Conservation (phyloP, 1,284 basidiomycete genomes). For the Malassezia vespertilionis region DNA sequence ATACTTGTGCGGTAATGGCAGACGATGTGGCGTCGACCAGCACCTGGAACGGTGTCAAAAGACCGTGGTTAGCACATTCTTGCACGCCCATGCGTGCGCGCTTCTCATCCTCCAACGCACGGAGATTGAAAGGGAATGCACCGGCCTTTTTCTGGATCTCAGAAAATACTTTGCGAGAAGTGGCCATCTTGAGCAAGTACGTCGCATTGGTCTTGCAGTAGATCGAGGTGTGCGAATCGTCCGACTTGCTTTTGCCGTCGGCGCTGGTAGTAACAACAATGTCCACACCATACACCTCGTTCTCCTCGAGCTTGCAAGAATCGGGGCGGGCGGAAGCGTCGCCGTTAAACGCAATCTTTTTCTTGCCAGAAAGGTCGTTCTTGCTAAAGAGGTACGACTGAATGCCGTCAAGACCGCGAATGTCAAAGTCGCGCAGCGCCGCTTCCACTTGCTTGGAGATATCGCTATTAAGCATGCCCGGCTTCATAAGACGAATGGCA, state of each 20-base stretch:
- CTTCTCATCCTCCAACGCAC: conserved; percentile 87
- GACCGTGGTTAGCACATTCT: conserved; percentile 84
- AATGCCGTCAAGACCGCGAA: conserved; percentile 53
- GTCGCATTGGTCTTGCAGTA: conserved; percentile 77
- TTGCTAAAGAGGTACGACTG: conserved; percentile 87
- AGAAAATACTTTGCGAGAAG: conserved; percentile 81
- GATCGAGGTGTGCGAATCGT: conserved; percentile 80
- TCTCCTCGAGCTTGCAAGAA: conserved; percentile 55
- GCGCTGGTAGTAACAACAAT: conserved; percentile 57
- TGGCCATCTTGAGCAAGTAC: conserved; percentile 96
- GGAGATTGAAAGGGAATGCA: conserved; percentile 92
- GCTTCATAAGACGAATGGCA: conserved; percentile 53
- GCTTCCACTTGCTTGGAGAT: conserved; percentile 77
- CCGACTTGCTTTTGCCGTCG: conserved; percentile 57
- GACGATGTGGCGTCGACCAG: conserved; percentile 30
- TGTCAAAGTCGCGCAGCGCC: conserved; percentile 50
- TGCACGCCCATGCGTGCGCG: conserved; percentile 85
- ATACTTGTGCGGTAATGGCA: conserved; percentile 62
- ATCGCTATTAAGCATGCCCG: conserved; percentile 83
- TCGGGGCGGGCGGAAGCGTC: conserved; percentile 35
- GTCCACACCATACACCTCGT: conserved; percentile 92
- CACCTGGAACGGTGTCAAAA: conserved; percentile 81
- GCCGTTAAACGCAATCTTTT: conserved; percentile 37
- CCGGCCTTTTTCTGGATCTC: conserved; percentile 97
- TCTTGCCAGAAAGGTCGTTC: conserved; percentile 61